Evolutionary conservation across 148 eudicot species (phyloP).

Genomic region (Persicaria maculosa): DNA sequence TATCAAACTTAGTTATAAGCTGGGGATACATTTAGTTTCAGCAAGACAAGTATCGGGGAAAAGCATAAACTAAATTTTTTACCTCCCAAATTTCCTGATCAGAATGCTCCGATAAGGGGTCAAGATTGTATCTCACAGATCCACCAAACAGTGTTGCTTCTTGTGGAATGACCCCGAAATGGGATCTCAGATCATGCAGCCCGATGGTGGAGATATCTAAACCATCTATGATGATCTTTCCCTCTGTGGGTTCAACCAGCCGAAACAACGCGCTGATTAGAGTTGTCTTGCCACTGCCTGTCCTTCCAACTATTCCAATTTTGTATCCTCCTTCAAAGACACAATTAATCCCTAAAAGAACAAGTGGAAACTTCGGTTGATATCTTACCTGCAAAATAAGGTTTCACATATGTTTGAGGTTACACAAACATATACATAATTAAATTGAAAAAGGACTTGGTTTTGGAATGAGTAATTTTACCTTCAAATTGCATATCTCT

Average conservation of each 20-base stretch:
- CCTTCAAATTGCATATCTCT: slow-evolving; percentile 67
- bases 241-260: slow-evolving; percentile 32
- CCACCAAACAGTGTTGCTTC: slow-evolving; percentile 86
- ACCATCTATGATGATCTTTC: slow-evolving; percentile 69
- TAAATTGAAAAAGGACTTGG: slow-evolving; percentile 63
- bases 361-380: neutral
- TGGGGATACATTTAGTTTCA: too few relatives aligned
- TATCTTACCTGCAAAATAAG: slow-evolving; percentile 69
- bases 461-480: slow-evolving; percentile 36
- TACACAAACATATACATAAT: slow-evolving; percentile 68
- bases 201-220: slow-evolving; percentile 63
- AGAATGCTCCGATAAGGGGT: slow-evolving; percentile 51
- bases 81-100: slow-evolving; percentile 87
- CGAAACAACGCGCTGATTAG: too few relatives aligned
- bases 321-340: too few relatives aligned
- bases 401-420: slow-evolving; percentile 74
- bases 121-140: slow-evolving; percentile 74
- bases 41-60: too few relatives aligned
- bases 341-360: too few relatives aligned
- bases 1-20: too few relatives aligned
- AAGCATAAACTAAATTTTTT: neutral
- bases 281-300: too few relatives aligned
- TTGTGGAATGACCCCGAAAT: slow-evolving; percentile 75
- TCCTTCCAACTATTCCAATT: too few relatives aligned
- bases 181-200: slow-evolving; percentile 78